phyloP scores from a whole-genome alignment of 2,329 filamentous ascomycete species.

The Sarocladium kiliense region DNA sequence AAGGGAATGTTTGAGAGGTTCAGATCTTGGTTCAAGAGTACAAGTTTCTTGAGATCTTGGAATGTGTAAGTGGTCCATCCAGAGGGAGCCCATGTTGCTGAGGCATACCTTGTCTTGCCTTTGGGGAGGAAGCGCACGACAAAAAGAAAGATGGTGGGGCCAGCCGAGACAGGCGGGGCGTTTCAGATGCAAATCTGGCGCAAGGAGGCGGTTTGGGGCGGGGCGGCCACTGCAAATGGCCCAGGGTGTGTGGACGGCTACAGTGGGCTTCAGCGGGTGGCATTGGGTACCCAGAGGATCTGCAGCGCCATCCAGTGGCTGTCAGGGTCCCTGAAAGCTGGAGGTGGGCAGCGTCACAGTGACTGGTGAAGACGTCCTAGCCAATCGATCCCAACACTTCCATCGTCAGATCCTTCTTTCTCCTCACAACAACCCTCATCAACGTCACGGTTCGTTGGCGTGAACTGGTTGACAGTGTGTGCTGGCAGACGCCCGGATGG shows the following conservation, averaged over 20 bases:
- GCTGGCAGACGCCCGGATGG: not conserved
- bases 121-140: too few relatives aligned
- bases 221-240: not conserved
- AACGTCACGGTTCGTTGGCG: not conserved
- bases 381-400: conserved; percentile 1
- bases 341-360: not conserved
- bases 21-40: not conserved
- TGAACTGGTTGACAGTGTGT: not conserved
- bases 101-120: too few relatives aligned
- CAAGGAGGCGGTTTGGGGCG: conserved; percentile 2
- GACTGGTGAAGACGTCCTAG: not conserved
- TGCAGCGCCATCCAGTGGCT: not conserved
- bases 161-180: conserved; percentile 6
- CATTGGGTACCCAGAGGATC: not conserved
- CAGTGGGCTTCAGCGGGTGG: not conserved
- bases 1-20: not conserved
- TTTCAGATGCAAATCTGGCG: conserved; percentile 8
- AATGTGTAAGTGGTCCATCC: too few relatives aligned
- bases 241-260: not conserved
- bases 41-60: not conserved
- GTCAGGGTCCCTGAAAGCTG: not conserved
- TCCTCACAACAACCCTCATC: not conserved
- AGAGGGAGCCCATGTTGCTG: too few relatives aligned
- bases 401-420: not conserved
- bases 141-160: not conserved